Percentiles rank a stretch among this genome's conserved stretches.
phyloP scores from a whole-genome alignment of 192 early-diverging fungal species.

The Mortierella claussenii region DNA sequence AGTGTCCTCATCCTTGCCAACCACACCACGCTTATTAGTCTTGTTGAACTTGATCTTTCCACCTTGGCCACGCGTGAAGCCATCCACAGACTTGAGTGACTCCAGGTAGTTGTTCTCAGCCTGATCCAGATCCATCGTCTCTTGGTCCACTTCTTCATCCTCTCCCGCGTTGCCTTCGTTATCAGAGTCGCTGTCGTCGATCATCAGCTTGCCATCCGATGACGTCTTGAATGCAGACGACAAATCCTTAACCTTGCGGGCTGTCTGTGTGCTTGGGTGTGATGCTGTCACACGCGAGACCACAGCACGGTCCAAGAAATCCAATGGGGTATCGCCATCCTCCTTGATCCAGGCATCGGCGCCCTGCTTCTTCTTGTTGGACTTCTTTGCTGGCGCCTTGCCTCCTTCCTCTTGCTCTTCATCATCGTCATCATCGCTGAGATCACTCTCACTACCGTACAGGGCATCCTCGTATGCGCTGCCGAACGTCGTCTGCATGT shows the following conservation, averaged over 20 bases:
- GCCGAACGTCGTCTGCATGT: slow-evolving; percentile 70
- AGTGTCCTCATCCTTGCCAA: slow-evolving; percentile 75
- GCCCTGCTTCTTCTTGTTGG: slow-evolving; percentile 55
- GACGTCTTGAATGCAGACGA: slow-evolving; percentile 68
- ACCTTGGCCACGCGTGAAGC: slow-evolving; percentile 83
- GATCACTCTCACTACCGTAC: slow-evolving; percentile 93
- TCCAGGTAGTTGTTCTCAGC: slow-evolving; percentile 90
- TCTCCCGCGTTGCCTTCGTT: slow-evolving; percentile 41
- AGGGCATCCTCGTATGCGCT: slow-evolving; percentile 89
- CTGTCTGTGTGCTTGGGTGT: slow-evolving; percentile 48
- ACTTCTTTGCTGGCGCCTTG: slow-evolving; percentile 38
- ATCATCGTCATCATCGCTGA: slow-evolving; percentile 66
- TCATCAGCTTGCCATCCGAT: slow-evolving; percentile 84
- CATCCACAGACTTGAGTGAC: slow-evolving; percentile 80
- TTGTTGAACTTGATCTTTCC: slow-evolving; percentile 94
- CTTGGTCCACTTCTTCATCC: slow-evolving; percentile 43
- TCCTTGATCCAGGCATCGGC: slow-evolving; percentile 72
- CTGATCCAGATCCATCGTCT: slow-evolving; percentile 53
- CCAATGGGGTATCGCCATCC: slow-evolving; percentile 75
- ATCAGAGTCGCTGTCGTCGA: slow-evolving; percentile 74
- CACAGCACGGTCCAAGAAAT: slow-evolving; percentile 90
- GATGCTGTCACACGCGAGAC: slow-evolving; percentile 70
- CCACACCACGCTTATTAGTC: slow-evolving; percentile 65
- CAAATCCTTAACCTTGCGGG: slow-evolving; percentile 55
- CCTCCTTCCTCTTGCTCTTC: neutral